A percentile compares a stretch with the other conserved stretches of the same genome.
Evolutionary conservation across 306 rosid species (phyloP).

Genomic region (Castanea sativa): DNA sequence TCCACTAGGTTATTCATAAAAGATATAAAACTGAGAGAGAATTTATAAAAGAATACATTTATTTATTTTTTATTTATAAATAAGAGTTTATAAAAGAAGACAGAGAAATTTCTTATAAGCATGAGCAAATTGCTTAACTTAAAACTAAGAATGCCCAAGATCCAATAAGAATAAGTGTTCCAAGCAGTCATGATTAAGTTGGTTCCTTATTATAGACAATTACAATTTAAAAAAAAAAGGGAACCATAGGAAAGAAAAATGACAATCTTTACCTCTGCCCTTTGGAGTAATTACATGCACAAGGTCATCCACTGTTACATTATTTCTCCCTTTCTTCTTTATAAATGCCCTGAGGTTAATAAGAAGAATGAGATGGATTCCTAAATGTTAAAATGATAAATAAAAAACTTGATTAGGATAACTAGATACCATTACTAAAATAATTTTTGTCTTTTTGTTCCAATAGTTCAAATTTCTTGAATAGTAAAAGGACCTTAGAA

Average conservation of each 20-base stretch:
- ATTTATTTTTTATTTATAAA: too few species aligned
- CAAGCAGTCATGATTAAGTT: neutral
- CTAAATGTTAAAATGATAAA: neutral
- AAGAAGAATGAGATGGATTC: constrained; percentile 7
- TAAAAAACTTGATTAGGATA: neutral
- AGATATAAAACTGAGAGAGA: neutral
- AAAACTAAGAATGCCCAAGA: neutral
- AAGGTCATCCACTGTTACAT: constrained; percentile 82
- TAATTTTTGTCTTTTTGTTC: neutral
- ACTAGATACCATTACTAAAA: constrained; percentile 7
- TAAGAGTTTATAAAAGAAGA: neutral
- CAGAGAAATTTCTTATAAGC: neutral
- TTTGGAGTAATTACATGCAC: constrained; percentile 81
- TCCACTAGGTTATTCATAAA: neutral
- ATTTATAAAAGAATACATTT: neutral
- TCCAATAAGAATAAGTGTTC: neutral
- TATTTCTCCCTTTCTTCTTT: constrained; percentile 84
- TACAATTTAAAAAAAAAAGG: neutral
- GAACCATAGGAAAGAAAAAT: neutral
- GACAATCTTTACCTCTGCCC: constrained; percentile 63
- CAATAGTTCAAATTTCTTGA: neutral
- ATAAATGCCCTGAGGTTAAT: constrained; percentile 52
- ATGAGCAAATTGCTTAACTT: neutral
- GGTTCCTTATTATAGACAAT: neutral
- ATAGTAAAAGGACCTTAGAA: neutral